Conservation (phyloP, 352 stramenopile genomes). For the Phytopythium sindhum region DNA sequence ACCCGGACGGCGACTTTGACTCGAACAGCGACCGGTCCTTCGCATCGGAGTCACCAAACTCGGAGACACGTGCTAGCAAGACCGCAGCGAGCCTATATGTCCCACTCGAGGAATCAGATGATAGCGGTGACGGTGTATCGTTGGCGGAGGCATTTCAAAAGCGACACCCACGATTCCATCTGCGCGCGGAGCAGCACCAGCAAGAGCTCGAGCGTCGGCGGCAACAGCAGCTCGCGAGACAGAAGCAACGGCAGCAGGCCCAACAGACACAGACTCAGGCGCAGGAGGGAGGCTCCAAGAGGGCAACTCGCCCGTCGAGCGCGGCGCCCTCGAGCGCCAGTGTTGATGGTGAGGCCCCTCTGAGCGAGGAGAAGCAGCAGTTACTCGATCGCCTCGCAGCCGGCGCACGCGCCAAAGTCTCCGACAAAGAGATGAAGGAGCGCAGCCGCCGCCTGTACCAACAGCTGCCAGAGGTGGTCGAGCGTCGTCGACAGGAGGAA, state of each 20-base stretch:
- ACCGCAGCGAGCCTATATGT: not conserved
- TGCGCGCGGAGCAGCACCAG: constrained; percentile 15
- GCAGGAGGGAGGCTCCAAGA: constrained; percentile 1
- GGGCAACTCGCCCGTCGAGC: not conserved
- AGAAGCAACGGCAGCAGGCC: constrained; percentile 15
- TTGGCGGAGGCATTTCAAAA: constrained; percentile 59
- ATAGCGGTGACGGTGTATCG: constrained; percentile 19
- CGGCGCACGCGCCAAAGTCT: constrained; percentile 53
- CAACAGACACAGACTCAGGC: constrained; percentile 11
- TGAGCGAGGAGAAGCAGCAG: constrained; percentile 20
- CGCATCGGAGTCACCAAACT: not conserved
- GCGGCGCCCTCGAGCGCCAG: not conserved
- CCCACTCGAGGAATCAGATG: constrained; percentile 1
- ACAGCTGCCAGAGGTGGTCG: constrained; percentile 68
- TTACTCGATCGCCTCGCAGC: constrained; percentile 47
- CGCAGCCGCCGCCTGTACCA: constrained; percentile 61
- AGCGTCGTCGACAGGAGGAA: constrained; percentile 73
- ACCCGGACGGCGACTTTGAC: constrained; percentile 15
- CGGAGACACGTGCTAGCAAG: not conserved
- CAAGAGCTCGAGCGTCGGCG: constrained; percentile 21
- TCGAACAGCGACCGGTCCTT: not conserved
- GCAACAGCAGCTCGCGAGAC: constrained; percentile 28
- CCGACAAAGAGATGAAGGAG: constrained; percentile 61
- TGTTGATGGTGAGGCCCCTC: not conserved
- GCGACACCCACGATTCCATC: constrained; percentile 56